Conservation (phyloP, 1,284 basidiomycete species). For the Marasmius fiardii region DNA sequence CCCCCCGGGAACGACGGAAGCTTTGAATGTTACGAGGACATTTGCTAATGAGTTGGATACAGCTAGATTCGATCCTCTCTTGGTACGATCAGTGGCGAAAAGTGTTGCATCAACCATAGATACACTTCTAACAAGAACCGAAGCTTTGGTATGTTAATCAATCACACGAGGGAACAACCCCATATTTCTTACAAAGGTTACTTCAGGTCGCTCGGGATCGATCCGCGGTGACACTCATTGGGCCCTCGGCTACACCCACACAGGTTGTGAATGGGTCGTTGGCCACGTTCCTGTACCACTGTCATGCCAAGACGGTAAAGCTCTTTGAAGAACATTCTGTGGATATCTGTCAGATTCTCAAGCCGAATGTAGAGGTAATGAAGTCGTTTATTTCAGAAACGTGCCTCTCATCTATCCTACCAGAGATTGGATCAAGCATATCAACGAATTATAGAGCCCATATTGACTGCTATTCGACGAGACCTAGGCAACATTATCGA, state of each 20-base stretch:
- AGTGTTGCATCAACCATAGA: constrained; percentile 68
- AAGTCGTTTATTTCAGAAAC: not conserved
- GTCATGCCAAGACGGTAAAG: constrained; percentile 66
- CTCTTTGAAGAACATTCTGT: constrained; percentile 72
- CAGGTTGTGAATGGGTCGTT: constrained; percentile 76
- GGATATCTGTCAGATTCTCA: constrained; percentile 56
- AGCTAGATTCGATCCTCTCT: constrained; percentile 88
- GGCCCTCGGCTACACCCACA: constrained; percentile 74
- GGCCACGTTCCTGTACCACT: constrained; percentile 76
- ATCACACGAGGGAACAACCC: not conserved
- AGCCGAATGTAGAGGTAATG: constrained; percentile 60
- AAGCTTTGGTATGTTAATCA: constrained; percentile 58
- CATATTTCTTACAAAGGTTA: constrained; percentile 1
- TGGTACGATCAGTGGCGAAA: constrained; percentile 77
- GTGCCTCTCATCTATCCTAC: constrained; percentile 6
- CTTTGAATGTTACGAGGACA: constrained; percentile 69
- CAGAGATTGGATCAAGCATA: constrained; percentile 63
- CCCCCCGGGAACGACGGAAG: constrained; percentile 76
- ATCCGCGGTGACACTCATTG: constrained; percentile 70
- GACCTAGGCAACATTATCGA: constrained; percentile 78
- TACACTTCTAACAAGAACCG: constrained; percentile 56
- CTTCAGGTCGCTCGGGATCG: constrained; percentile 73
- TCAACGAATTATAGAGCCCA: constrained; percentile 62
- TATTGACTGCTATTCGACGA: constrained; percentile 72
- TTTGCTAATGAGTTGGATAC: constrained; percentile 90